Evolutionary conservation across 2,329 filamentous ascomycete genomes (phyloP), one percentile per base, ranked within the genome.

Genomic region (Colletotrichum lupini): DNA sequence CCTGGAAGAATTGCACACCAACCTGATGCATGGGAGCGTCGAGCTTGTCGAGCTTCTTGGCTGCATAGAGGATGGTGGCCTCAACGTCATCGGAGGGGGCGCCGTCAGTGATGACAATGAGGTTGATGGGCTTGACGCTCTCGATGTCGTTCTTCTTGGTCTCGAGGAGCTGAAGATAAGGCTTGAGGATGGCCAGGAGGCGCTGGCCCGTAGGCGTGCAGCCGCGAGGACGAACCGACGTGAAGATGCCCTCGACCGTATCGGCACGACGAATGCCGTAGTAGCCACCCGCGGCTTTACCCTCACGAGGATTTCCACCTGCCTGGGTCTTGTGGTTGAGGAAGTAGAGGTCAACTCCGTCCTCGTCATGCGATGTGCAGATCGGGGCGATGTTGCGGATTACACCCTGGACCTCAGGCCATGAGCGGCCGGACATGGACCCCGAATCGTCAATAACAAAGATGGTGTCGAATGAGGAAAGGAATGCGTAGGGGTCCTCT

Each of bases 1-100:
- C 93, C 83, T 98, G 96, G 86, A 98, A 97, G 85, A 98, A 98
- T 81, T 98, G 96, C 69, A 98, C 91, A 42, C 96, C 96, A 9
- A 98, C 86, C 84, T 98, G 97, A 86, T 93, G 93, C 1, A 92
- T 88, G 4, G 92, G 91, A 0, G 95, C 95, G 9, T 92, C 87
- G 8, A 93, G 81, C 64, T 82, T 82, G 78, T 97, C 93, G 37
- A 98, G 89, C 78, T 90, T 91, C 81, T 87, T 88, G 0, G 95
- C 96, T 1, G 90, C 86, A 4, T 83, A 81, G 53, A 94, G 85
- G 60, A 98, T 91, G 30, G 92, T 87, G 8, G 86, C 87, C 81
- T 95, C 93, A 0, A 93, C 91, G 76, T 97, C 94, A 80, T 98
- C 95, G 1, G 88, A 91, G 1, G 97, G 92, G 53, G 87, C 90